Base-by-base conservation (phyloP, 2,329 filamentous ascomycete species). In the Cercospora nicotianae region DNA sequence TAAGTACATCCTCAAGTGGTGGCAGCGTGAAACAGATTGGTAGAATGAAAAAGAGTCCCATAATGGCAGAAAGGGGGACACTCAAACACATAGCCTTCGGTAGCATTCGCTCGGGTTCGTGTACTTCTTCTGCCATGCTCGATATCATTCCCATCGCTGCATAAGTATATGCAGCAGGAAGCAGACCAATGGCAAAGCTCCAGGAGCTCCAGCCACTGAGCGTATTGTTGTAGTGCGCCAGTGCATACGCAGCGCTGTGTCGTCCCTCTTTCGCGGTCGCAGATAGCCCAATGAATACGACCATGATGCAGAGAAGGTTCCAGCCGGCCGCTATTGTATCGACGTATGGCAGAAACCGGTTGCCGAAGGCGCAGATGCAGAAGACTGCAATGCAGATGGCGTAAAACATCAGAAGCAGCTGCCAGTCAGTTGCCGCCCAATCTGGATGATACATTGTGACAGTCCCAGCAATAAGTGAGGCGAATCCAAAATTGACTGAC, bases 401-500 rank as follows among this genome's bases (percentile, higher is more conserved):
- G 72, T 91, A 85, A 80, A 93, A 92, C 70, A 92, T 87, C 23
- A 93, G 81, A 67, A 91, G 87, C 18, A 91, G 82, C 77, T 93
- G 90, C 83, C 90, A 93, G 30, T 82, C 76, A 53, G 82, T 83
- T 57, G 85, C 79, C 0, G 75, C 79, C 75, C 84, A 87, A 66
- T 84, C 81, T 0, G 85, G 84, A 63, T 86, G 82, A 72, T 84
- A 88, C 71, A 89, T 83, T 36, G 81, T 81, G 68, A 85, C 79
- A 39, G 86, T 79, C 74, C 69, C 73, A 13, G 68, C 64, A 36
- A 88, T 79, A 58, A 89, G 84, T 13, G 82, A 77, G 3, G 84
- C 80, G 39, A 85, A 85, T 75, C 90, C 91, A 73, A 93, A 93
- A 81, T 92, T 91, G 75, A 93, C 90, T 26, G 90, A 86, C 20